A percentile compares a stretch with the other conserved stretches of the same genome.
phyloP scores from a whole-genome alignment of 2,329 filamentous ascomycete genomes.

The Colletotrichum sp. region DNA sequence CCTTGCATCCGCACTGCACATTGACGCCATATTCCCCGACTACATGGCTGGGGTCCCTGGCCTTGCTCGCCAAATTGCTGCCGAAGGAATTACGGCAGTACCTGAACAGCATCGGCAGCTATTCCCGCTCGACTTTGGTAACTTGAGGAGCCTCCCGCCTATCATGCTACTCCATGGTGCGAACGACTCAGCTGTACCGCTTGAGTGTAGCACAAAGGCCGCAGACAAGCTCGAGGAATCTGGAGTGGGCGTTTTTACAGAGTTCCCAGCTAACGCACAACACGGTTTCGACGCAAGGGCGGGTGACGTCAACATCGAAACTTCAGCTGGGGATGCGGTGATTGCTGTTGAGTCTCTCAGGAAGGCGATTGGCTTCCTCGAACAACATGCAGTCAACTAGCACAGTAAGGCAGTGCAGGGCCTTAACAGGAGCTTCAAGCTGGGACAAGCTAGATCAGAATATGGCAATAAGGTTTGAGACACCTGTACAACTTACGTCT shows the following conservation, averaged over 20 bases:
- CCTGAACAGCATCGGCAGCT: not conserved
- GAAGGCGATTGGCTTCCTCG: not conserved
- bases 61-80: not conserved
- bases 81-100: not conserved
- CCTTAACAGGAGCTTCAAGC: too few relatives aligned
- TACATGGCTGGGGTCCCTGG: constrained; percentile 14
- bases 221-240: not conserved
- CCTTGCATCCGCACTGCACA: not conserved
- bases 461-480: too few relatives aligned
- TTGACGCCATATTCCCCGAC: constrained; percentile 14
- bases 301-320: not conserved
- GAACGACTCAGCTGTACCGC: constrained; percentile 5
- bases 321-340: not conserved
- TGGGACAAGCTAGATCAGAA: too few relatives aligned
- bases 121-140: not conserved
- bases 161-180: constrained; percentile 1
- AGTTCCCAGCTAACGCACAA: not conserved
- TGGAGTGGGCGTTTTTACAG: not conserved
- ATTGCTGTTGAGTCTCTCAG: not conserved
- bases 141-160: not conserved
- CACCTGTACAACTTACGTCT: too few relatives aligned
- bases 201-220: not conserved
- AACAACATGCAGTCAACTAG: not conserved
- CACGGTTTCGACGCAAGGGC: not conserved
- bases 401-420: too few relatives aligned